A percentile compares a stretch with the other conserved stretches of the same genome.
Conservation (phyloP, 495 filamentous ascomycete species). For the Annulohypoxylon nitens region DNA sequence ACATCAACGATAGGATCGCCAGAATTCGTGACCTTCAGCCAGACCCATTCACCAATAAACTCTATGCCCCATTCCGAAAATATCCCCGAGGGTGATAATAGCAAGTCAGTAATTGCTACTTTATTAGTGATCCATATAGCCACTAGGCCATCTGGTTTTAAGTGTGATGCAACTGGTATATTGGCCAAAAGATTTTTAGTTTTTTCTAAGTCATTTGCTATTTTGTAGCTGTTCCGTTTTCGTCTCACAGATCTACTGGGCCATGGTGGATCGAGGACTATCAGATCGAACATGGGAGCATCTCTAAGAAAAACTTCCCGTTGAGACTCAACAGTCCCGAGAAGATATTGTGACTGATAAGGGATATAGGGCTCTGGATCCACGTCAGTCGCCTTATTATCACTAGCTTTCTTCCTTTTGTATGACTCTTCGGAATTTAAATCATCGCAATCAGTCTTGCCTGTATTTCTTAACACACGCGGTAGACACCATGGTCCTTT, state of each 20-base stretch:
- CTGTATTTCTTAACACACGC: constrained; percentile 40
- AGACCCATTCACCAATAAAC: constrained; percentile 86
- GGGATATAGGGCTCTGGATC: constrained; percentile 45
- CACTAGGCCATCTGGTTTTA: constrained; percentile 68
- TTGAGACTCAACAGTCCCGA: constrained; percentile 57
- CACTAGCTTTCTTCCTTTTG: constrained; percentile 44
- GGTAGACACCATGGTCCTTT: constrained; percentile 62
- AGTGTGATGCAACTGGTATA: constrained; percentile 68
- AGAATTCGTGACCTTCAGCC: constrained; percentile 82
- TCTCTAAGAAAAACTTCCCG: constrained; percentile 49
- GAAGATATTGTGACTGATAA: constrained; percentile 52
- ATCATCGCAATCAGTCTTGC: constrained; percentile 7
- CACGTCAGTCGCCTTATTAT: constrained; percentile 4
- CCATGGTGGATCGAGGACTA: constrained; percentile 95
- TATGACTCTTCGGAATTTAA: constrained; percentile 14
- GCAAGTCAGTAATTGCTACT: constrained; percentile 65
- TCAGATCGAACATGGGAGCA: constrained; percentile 75
- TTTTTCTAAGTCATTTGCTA: constrained; percentile 58
- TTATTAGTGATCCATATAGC: constrained; percentile 95
- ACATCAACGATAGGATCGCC: constrained; percentile 81
- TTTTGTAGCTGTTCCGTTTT: constrained; percentile 71
- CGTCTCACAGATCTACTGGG: constrained; percentile 87
- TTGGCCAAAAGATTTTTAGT: constrained; percentile 59
- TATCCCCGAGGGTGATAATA: constrained; percentile 65
- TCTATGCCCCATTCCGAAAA: constrained; percentile 75